phyloP scores from a whole-genome alignment of 768 basidiomycete genomes.

The Panaeolus papilionaceus region DNA sequence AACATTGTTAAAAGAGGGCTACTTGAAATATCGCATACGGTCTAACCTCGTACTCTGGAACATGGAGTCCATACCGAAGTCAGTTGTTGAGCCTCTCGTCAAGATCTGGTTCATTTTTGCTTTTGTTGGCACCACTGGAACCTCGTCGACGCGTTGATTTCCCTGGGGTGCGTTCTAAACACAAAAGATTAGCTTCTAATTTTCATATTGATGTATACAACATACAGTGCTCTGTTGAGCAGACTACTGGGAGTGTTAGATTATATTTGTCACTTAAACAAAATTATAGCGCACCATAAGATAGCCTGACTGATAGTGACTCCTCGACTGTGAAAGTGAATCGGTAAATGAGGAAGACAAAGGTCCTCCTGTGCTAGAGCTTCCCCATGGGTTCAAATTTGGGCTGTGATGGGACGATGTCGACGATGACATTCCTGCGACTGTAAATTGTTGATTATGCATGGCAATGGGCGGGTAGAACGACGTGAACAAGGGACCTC shows the following conservation, averaged over 20 bases:
- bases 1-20: constrained; percentile 1
- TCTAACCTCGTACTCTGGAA: constrained; percentile 73
- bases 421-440: constrained; percentile 67
- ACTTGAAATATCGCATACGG: constrained; percentile 21
- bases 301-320: constrained; percentile 83
- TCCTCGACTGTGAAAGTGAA: constrained; percentile 71
- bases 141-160: constrained; percentile 72
- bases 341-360: constrained; percentile 66
- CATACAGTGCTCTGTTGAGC: constrained; percentile 66
- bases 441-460: constrained; percentile 55
- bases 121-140: constrained; percentile 79
- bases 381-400: constrained; percentile 58
- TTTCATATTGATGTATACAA: background rate
- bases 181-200: constrained; percentile 16
- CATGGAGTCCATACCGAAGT: constrained; percentile 88
- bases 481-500: background rate
- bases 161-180: constrained; percentile 54
- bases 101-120: constrained; percentile 79
- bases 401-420: constrained; percentile 54
- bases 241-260: constrained; percentile 46
- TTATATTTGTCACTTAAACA: constrained; percentile 10
- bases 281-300: constrained; percentile 63
- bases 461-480: constrained; percentile 30
- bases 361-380: constrained; percentile 47
- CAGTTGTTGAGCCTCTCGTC: constrained; percentile 65